Conservation (phyloP, 805 yeast genomes). For the Metschnikowia kunwiensis region DNA sequence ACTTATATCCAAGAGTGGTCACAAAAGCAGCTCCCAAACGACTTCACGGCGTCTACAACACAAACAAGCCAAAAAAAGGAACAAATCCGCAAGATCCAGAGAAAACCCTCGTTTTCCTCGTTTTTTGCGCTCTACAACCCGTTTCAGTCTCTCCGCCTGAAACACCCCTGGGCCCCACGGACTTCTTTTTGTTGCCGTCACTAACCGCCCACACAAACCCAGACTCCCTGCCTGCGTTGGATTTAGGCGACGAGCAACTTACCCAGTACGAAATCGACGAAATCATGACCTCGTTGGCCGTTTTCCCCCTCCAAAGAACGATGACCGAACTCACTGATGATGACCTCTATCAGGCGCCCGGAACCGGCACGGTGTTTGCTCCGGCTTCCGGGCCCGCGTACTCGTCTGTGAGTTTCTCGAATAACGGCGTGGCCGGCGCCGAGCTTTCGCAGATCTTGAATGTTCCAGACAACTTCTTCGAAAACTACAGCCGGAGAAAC, state of each 20-base stretch:
- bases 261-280: conserved; percentile 9
- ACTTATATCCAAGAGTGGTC: too few relatives aligned
- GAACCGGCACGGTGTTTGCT: conserved; percentile 5
- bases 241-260: conserved; percentile 1
- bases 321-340: conserved; percentile 60
- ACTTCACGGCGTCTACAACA: too few relatives aligned
- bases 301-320: conserved; percentile 52
- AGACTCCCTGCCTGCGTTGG: conserved; percentile 5
- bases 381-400: conserved; percentile 7
- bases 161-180: conserved; percentile 1
- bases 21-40: too few relatives aligned
- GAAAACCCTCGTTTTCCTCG: too few relatives aligned
- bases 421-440: conserved; percentile 16
- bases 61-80: too few relatives aligned
- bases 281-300: conserved; percentile 48
- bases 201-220: background rate
- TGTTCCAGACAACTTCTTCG: conserved; percentile 32
- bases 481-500: conserved; percentile 21
- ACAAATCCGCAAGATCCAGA: too few relatives aligned
- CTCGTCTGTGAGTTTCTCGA: conserved; percentile 13
- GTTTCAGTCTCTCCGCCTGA: conserved; percentile 2
- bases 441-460: conserved; percentile 28
- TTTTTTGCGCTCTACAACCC: background rate
- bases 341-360: conserved; percentile 44
- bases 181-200: conserved; percentile 2